These are phyloP conservation scores for Aspergillus sclerotioniger DNA, from an alignment of 495 filamentous ascomycete species.

Conservation along the genomic window DNA sequence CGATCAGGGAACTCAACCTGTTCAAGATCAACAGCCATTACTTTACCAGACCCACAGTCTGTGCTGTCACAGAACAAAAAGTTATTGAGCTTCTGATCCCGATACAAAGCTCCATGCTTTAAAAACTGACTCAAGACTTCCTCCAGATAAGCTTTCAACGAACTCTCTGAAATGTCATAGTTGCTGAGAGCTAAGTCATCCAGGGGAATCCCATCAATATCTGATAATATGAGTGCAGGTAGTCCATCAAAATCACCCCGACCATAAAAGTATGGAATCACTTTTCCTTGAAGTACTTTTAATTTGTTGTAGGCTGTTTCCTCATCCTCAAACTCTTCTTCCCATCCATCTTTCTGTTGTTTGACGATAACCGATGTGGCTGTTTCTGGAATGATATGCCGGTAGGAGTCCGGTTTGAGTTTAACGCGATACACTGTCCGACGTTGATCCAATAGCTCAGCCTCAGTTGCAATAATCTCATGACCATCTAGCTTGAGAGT, in stretches of 20 bases:
- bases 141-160: conserved; percentile 2
- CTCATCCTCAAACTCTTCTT: conserved; percentile 1
- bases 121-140: conserved; percentile 8
- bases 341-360: conserved; percentile 13
- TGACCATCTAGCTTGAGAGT: background rate
- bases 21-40: conserved; percentile 14
- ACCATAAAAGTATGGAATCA: conserved; percentile 12
- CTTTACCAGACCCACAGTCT: background rate
- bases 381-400: background rate
- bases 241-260: conserved; percentile 11
- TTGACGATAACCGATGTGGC: conserved; percentile 9
- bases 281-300: conserved; percentile 10
- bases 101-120: conserved; percentile 10
- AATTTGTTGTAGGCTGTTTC: conserved; percentile 6
- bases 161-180: background rate
- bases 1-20: conserved; percentile 11
- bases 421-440: background rate
- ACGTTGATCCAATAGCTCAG: background rate
- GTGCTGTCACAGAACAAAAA: conserved; percentile 12
- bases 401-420: background rate
- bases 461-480: background rate
- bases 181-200: conserved; percentile 4
- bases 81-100: conserved; percentile 15
- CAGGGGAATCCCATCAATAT: conserved; percentile 8
- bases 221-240: conserved; percentile 11